phyloP scores from a whole-genome alignment of 257 asterid species.

The Solanum tacnaense region DNA sequence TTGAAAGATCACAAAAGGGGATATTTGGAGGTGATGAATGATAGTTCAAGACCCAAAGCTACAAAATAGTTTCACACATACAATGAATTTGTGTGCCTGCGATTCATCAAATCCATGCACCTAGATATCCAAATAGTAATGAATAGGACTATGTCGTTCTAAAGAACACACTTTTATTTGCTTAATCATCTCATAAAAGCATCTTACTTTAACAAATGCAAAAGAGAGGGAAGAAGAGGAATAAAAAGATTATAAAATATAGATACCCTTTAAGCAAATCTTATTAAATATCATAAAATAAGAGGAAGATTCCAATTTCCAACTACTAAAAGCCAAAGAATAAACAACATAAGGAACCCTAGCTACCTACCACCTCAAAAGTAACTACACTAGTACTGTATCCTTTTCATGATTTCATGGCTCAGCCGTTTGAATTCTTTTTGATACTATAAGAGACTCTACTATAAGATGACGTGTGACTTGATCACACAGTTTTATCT shows the following conservation, averaged over 20 bases:
- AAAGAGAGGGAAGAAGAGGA: background rate
- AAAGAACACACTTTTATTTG: background rate
- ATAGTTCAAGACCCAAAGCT: background rate
- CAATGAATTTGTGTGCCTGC: background rate
- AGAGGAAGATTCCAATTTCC: background rate
- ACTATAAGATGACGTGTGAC: background rate
- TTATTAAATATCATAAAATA: background rate
- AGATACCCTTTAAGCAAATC: background rate
- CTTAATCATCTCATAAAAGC: background rate
- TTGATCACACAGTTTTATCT: background rate
- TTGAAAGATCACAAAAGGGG: background rate
- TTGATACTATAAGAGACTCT: background rate
- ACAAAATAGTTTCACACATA: background rate
- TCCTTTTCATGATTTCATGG: background rate
- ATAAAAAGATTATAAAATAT: background rate
- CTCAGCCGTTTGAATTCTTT: background rate
- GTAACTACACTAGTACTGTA: background rate
- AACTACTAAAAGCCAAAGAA: background rate
- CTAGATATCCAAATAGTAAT: background rate
- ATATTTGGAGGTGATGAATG: background rate
- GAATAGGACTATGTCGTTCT: background rate
- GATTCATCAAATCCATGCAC: background rate
- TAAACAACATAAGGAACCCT: background rate
- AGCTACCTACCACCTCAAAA: background rate
- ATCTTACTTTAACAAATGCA: background rate